Evolutionary conservation across 192 early-diverging fungal genomes (phyloP), one percentile per base, ranked within the genome.

Genomic region (Linnemannia schmuckeri): DNA sequence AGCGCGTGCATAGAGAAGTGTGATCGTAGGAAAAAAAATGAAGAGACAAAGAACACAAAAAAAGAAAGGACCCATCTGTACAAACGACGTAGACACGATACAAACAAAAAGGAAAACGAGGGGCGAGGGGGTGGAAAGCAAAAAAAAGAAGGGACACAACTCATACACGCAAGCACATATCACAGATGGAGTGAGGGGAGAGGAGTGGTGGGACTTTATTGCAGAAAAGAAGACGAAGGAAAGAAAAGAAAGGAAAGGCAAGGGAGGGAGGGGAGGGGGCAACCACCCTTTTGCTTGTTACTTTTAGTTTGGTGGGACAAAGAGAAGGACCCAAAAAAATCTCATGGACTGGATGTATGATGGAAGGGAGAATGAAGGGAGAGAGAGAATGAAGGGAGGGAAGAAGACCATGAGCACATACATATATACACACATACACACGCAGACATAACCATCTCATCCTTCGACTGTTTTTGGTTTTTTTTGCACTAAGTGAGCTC

Each of bases 1-100:
- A 66, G 61, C 61, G 61, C 61, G 61, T 66, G 61, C 61, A 30
- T 66, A 66, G 55, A 55, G 22, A 27, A 66, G 61, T 66, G 61
- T 66, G 61, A 66, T 66, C 61, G 61, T 66, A 66, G 61, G 30
- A 66, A 30, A 66, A 66, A 66, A 66, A 12, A 63, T 7, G n/a
- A 61, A 61, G 55, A 9, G n/a, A 61, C 2, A 61, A 24, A 55
- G 22, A 61, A 61, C 8, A 66, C 10, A 35, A 24, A 57, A 10
- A 30, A 24, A 57, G 55, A 30, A 20, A 55, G 61, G 24, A 27
- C 3, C 30, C 30, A 27, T 13, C 9, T 9, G 0, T 10, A 66
- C 10, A 66, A 33, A 27, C 9, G 24, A 66, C 3, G 33, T 30
- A 33, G 30, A 33, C 30, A 66, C 61, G 61, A 66, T 66, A 66